Base-by-base conservation (phyloP, 2,329 filamentous ascomycete genomes). In the Sclerotinia nivalis region DNA sequence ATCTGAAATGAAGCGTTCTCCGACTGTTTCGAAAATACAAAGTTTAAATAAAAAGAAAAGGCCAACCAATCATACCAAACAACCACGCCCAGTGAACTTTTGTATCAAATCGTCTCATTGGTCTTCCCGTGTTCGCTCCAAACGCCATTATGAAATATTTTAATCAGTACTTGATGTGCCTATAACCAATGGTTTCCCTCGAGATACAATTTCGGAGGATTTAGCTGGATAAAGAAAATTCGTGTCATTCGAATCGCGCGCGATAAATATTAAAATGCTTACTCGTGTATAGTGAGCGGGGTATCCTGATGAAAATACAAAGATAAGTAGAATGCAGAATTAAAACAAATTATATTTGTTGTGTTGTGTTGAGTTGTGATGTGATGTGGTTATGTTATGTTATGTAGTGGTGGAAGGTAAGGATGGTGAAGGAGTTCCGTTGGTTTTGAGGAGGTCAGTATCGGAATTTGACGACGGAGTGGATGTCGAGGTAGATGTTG, bases 261-360 rank as follows among this genome's bases (percentile, higher is more conserved):
- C 56, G 6, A 62, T 54, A 45, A 62, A 45, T 50, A 61, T 68
- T 68, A 68, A 68, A 62, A 68, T 68, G 66, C 66, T 62, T 61
- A 52, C 61, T 68, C 45, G 60, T 52, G 43, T 68, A 45, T 45
- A 62, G 37, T 62, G 61, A 68, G 66, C 66, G 52, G 66, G 66
- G 66, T 68, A 62, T 68, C 66, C 55, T 52, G 8, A 61, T 20
- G 31, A 61, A 61, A 68, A 62, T 50, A 52, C 25, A 68, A 66
- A n/a, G 25, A 37, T 40, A 25, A 2, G 10, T 2, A 43, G 52
- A 61, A 61, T 40, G 34, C 7, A n/a, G 15, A 66, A 45, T 28
- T 43, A 52, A 52, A 28, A 52, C 47, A 22, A n/a, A 7, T 37
- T 40, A 15, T 43, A 18, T 58, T n/a, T n/a, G 61, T 40, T 50